Evolutionary conservation across 768 basidiomycete species (phyloP).

Genomic region (Russula lepida): DNA sequence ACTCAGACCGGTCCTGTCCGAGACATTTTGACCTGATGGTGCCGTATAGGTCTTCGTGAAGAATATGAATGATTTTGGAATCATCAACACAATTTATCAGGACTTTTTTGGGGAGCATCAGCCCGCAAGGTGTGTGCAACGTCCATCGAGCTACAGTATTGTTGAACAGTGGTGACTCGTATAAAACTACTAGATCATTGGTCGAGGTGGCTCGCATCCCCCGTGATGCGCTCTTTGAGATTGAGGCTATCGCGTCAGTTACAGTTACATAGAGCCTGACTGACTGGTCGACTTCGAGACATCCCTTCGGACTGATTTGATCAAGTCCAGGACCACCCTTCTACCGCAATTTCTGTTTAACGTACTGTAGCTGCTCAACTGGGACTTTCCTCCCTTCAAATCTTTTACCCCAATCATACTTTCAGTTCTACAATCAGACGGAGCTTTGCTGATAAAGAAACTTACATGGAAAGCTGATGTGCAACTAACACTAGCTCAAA

Average conservation of each 20-base stretch:
- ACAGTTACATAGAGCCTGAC: neutral
- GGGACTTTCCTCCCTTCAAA: neutral
- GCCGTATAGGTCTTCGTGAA: constrained; percentile 75
- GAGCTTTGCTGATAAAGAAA: neutral
- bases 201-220: constrained; percentile 88
- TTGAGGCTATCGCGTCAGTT: constrained; percentile 75
- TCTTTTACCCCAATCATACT: neutral
- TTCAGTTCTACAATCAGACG: neutral
- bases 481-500: neutral
- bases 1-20: neutral
- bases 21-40: neutral
- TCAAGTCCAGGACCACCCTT: neutral
- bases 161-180: neutral
- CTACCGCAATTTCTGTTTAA: no score
- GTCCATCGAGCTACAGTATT: no score
- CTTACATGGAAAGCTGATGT: neutral
- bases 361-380: neutral
- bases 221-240: constrained; percentile 85
- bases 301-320: neutral
- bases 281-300: no score
- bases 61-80: constrained; percentile 81
- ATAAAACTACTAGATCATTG: constrained; percentile 39
- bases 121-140: constrained; percentile 55
- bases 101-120: constrained; percentile 84
- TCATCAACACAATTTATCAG: constrained; percentile 76